Percentiles rank a stretch among this genome's conserved stretches.
phyloP scores from a whole-genome alignment of 129 eudicot species.

The Solidago caesia region DNA sequence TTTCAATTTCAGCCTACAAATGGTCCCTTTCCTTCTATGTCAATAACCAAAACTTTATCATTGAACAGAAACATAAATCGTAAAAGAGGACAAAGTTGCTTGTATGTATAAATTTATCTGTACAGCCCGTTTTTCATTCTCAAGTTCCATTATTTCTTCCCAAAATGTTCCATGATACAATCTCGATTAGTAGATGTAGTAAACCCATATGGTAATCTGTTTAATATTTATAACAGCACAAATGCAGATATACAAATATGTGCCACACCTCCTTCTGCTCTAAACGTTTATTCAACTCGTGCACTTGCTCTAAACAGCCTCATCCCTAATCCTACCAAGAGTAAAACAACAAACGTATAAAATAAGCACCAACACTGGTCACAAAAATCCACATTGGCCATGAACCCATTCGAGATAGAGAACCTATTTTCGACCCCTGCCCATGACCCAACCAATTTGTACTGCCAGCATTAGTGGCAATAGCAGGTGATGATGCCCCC shows the following conservation, averaged over 20 bases:
- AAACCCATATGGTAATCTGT: background rate
- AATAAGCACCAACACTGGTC: constrained; percentile 70
- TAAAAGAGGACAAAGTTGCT: constrained; percentile 3
- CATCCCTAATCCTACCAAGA: too few relatives aligned
- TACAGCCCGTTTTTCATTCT: constrained; percentile 90
- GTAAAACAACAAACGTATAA: too few relatives aligned
- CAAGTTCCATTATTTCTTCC: constrained; percentile 92
- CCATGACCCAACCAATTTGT: constrained; percentile 78
- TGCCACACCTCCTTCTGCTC: constrained; percentile 82
- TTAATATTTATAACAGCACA: background rate
- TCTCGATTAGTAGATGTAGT: background rate
- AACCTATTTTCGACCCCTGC: constrained; percentile 76
- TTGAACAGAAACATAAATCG: background rate
- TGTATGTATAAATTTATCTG: constrained; percentile 46
- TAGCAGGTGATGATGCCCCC: constrained; percentile 93
- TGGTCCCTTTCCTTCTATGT: constrained; percentile 90
- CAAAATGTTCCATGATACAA: constrained; percentile 76
- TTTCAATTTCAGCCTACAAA: constrained; percentile 83
- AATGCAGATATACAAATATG: background rate
- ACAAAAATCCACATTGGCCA: constrained; percentile 61
- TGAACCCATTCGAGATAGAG: constrained; percentile 64
- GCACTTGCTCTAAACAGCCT: too few relatives aligned
- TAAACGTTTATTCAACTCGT: constrained; percentile 77
- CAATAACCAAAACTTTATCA: background rate
- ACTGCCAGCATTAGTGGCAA: constrained; percentile 76